Conservation (phyloP, 345 rosid genomes). For the Dimocarpus longan region DNA sequence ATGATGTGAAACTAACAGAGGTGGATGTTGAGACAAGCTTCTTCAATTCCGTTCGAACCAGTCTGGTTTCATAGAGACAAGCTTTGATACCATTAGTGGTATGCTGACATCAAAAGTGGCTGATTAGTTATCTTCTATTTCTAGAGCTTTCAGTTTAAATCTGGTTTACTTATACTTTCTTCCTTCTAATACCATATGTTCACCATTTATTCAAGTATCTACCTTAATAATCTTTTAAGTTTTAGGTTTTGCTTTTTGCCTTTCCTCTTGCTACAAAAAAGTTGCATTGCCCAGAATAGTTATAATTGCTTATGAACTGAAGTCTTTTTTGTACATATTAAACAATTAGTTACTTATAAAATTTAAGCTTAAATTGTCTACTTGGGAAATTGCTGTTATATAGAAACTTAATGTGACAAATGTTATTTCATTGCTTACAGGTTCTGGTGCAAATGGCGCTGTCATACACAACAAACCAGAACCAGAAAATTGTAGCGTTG, state of each 20-base stretch:
- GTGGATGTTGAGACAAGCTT: slow-evolving; percentile 83
- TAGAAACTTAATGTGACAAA: neutral
- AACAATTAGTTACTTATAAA: neutral
- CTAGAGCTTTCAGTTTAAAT: slow-evolving; percentile 6
- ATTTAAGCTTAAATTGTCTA: neutral
- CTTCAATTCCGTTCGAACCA: slow-evolving; percentile 84
- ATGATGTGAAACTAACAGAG: slow-evolving; percentile 68
- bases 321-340: neutral
- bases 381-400: neutral
- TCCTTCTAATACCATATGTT: neutral
- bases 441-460: too few species aligned
- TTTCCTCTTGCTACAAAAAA: neutral
- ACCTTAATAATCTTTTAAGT: neutral
- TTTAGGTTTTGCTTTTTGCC: neutral
- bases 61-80: slow-evolving; percentile 85
- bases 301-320: neutral
- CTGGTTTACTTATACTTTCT: neutral
- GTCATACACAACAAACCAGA: too few species aligned
- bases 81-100: slow-evolving; percentile 99
- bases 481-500: too few species aligned
- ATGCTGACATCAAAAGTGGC: slow-evolving; percentile 17
- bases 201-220: neutral
- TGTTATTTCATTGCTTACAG: slow-evolving; percentile 40
- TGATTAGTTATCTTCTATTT: neutral
- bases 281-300: neutral